These are phyloP conservation scores for Setomelanomma holmii DNA, from an alignment of 2,329 filamentous ascomycete species.

Conservation along the genomic window DNA sequence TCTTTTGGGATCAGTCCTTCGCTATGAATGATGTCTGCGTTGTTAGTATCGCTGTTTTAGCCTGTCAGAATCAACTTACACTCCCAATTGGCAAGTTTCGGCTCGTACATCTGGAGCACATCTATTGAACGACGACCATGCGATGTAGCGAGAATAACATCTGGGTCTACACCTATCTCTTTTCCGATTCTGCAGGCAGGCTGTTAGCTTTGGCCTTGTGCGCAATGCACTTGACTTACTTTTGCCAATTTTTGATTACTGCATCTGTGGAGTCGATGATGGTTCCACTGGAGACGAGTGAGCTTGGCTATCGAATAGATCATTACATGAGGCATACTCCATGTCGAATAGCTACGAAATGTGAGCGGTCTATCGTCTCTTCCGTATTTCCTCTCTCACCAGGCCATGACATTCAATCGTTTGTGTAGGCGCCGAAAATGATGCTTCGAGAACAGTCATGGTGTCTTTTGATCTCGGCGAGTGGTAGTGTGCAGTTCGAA, in stretches of 20 bases:
- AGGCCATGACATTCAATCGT: slow-evolving; percentile 53
- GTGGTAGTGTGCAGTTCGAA: too few relatives aligned
- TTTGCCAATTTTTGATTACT: slow-evolving; percentile 78
- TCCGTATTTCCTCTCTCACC: slow-evolving; percentile 30
- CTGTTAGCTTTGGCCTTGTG: slow-evolving; percentile 11
- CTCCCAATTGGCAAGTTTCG: slow-evolving; percentile 85
- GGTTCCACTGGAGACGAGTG: slow-evolving; percentile 63
- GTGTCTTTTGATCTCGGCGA: too few relatives aligned
- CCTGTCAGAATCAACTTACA: not conserved
- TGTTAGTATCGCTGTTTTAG: not conserved
- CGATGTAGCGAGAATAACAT: slow-evolving; percentile 85
- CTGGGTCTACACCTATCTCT: slow-evolving; percentile 84
- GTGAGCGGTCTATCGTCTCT: slow-evolving; percentile 13
- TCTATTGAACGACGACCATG: slow-evolving; percentile 93
- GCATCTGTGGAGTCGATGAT: slow-evolving; percentile 83
- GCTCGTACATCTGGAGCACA: slow-evolving; percentile 77
- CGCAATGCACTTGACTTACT: slow-evolving; percentile 53
- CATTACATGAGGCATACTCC: slow-evolving; percentile 28
- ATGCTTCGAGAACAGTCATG: slow-evolving; percentile 42
- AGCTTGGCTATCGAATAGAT: not conserved
- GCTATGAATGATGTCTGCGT: slow-evolving; percentile 75
- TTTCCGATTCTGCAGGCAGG: slow-evolving; percentile 67
- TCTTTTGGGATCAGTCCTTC: slow-evolving; percentile 79
- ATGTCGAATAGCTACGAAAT: slow-evolving; percentile 43
- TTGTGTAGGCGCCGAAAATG: slow-evolving; percentile 52